Base-by-base conservation (phyloP, 345 rosid genomes). In the Populus deltoides region DNA sequence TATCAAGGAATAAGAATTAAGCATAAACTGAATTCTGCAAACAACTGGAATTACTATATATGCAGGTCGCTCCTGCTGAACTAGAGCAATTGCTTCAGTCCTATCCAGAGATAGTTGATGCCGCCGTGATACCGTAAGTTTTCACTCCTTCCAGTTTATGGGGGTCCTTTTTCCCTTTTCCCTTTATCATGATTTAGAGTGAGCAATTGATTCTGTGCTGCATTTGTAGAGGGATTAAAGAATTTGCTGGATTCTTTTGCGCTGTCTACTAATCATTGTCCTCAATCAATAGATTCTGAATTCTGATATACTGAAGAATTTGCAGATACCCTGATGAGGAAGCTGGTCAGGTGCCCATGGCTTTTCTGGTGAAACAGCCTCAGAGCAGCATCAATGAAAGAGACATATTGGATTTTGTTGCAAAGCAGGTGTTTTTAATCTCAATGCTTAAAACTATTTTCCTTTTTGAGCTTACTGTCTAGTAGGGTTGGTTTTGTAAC, bases 31-130 rank as follows among this genome's bases (percentile, higher is more conserved):
- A 9, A 41, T 10, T 8, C 45, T 1, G 45, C 45, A 1, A 53
- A 2, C 1, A 53, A 2, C 0, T 53, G 24, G 22, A 2, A 53
- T 53, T 18, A 0, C 24, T 20, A 20, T 18, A 24, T 7, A 3
- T 71, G 24, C 79, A 88, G 91, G 93, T 90, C 49, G 83, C 90
- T 72, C 91, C 89, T 11, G 91, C 93, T 76, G 91, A 90, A 62
- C 62, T 87, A 22, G 91, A 90, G 66, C 87, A 87, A 66, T 39
- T 88, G 80, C 81, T 88, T 29, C 86, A 79, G 24, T 68, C 89
- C 66, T 88, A 87, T 78, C 86, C 81, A 1, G 85, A 85, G 51
- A 87, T 90, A 67, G 79, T 75, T 27, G 93, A 88, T 77, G 93
- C 90, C 8, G 90, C 90, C 15, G 88, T 88, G 0, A 43, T 86